Evolutionary conservation across 169 alveolate genomes (phyloP).

Genomic region (Cyclospora cayetanensis): DNA sequence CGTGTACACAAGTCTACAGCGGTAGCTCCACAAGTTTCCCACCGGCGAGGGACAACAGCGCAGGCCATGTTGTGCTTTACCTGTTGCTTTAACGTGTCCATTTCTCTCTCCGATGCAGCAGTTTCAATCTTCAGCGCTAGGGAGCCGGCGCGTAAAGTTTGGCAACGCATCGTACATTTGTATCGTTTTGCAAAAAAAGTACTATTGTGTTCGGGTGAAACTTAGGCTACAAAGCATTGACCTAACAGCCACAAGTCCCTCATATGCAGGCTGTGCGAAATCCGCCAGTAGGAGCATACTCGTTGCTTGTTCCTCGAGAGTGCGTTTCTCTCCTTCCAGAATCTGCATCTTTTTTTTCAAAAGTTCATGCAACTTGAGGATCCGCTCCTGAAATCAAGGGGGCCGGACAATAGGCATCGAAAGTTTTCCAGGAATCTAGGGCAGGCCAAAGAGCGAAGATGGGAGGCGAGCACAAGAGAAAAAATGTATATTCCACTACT

Average conservation of each 20-base stretch:
- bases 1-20: background rate
- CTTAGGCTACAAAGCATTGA: background rate
- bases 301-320: constrained; percentile 72
- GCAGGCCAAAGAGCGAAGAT: background rate
- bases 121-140: constrained; percentile 66
- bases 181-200: no score
- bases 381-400: constrained; percentile 44
- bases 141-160: background rate
- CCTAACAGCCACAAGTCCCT: background rate
- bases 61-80: background rate
- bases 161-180: background rate
- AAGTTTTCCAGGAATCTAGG: background rate
- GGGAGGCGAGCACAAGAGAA: background rate
- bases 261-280: no score
- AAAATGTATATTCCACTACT: no score
- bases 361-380: constrained; percentile 64
- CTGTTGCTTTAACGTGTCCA: constrained; percentile 76
- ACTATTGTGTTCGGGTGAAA: background rate
- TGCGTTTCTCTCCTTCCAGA: constrained; percentile 78
- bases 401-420: background rate
- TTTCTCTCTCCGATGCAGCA: constrained; percentile 74
- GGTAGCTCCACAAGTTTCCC: no score
- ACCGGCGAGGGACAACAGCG: no score
- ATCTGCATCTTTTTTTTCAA: constrained; percentile 66
- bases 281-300: background rate